These are phyloP conservation scores for Yarrowia galli DNA, from an alignment of 1,139 yeast species.

Conservation along the genomic window DNA sequence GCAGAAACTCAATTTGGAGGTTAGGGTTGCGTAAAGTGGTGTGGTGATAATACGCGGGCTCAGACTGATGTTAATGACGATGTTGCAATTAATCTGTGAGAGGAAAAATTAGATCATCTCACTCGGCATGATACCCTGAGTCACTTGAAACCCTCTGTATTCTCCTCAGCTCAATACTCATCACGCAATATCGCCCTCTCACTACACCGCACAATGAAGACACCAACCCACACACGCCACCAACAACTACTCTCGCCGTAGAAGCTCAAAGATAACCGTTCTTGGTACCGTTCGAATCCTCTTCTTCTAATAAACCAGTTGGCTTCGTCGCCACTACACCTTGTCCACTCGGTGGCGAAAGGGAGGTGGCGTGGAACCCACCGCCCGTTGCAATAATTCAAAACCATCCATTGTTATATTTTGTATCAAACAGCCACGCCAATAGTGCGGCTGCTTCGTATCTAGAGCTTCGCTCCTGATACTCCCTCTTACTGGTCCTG, in stretches of 20 bases:
- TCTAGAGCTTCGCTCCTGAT: neutral
- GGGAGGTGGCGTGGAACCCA: neutral
- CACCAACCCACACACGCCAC: neutral
- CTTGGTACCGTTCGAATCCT: neutral
- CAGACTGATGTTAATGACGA: neutral
- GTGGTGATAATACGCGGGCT: neutral
- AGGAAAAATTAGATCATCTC: too few species aligned
- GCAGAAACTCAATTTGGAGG: neutral
- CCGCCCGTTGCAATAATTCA: neutral
- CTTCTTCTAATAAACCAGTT: neutral
- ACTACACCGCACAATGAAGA: too few species aligned
- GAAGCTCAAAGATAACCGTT: neutral
- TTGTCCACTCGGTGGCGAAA: neutral
- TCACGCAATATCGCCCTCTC: too few species aligned
- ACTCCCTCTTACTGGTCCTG: slow-evolving; percentile 4
- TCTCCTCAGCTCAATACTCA: too few species aligned
- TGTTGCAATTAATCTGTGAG: neutral
- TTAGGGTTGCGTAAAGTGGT: neutral
- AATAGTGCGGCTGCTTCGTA: neutral
- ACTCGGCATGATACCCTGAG: too few species aligned
- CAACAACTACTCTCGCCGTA: neutral
- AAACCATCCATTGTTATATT: slow-evolving; percentile 18
- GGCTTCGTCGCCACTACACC: neutral
- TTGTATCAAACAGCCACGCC: too few species aligned
- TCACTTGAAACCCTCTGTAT: too few species aligned